Conservation (phyloP, 2,329 filamentous ascomycete genomes). For the Paraphaeosphaeria sporulosa region DNA sequence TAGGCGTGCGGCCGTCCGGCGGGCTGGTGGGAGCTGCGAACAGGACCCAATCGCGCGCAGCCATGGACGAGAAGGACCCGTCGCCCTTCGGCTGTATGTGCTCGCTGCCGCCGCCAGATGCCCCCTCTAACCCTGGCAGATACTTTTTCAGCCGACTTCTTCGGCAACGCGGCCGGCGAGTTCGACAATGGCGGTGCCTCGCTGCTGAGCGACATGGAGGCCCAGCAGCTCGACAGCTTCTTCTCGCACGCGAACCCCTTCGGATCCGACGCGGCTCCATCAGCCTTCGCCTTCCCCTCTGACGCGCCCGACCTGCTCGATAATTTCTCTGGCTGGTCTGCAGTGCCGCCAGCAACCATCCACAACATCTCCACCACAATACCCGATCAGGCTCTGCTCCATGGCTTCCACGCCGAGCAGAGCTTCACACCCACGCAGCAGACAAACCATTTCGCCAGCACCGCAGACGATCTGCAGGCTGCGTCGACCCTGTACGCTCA, state of each 20-base stretch:
- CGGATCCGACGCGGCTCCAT: slow-evolving; percentile 24
- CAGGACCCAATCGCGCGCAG: slow-evolving; percentile 32
- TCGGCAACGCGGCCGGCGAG: slow-evolving; percentile 22
- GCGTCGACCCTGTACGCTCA: slow-evolving; percentile 44
- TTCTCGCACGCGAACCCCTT: slow-evolving; percentile 43
- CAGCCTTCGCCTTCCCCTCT: slow-evolving; percentile 19
- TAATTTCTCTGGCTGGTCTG: slow-evolving; percentile 24
- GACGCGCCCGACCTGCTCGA: slow-evolving; percentile 34
- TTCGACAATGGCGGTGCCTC: slow-evolving; percentile 33
- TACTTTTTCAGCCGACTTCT: slow-evolving; percentile 37
- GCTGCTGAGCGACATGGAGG: slow-evolving; percentile 43
- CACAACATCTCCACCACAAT: slow-evolving; percentile 46
- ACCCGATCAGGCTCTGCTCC: slow-evolving; percentile 41
- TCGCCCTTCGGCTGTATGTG: slow-evolving; percentile 46
- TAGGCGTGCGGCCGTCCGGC: slow-evolving; percentile 31
- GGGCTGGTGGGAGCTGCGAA: slow-evolving; percentile 34
- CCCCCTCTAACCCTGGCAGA: slow-evolving; percentile 29
- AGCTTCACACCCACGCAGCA: slow-evolving; percentile 23
- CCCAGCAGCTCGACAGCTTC: slow-evolving; percentile 41
- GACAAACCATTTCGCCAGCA: slow-evolving; percentile 30
- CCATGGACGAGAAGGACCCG: slow-evolving; percentile 45
- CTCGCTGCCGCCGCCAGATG: neutral
- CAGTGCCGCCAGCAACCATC: slow-evolving; percentile 39
- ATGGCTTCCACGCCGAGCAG: slow-evolving; percentile 36
- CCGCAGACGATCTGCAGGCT: slow-evolving; percentile 42